These are phyloP conservation scores for Triticum aestivum DNA, from an alignment of 176 grass and related monocot species.

Conservation along the genomic window IWGSC_CS_RefSeq_v2.1 NC_057804.1:135142615-135143114, in stretches of 20 bases:
- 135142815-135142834: neutral
- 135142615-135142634: constrained; percentile 1
- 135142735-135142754: constrained; percentile 30
- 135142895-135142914: neutral
- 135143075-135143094: constrained; percentile 7
- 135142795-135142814: neutral
- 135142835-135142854: constrained; percentile 15
- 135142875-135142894: constrained; percentile 16
- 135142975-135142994: constrained; percentile 23
- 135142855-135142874: constrained; percentile 20
- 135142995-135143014: constrained; percentile 25
- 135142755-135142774: constrained; percentile 27
- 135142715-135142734: constrained; percentile 3
- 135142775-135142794: constrained; percentile 24
- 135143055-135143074: constrained; percentile 14
- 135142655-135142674: constrained; percentile 12
- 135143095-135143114: neutral
- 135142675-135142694: constrained; percentile 25
- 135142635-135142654: constrained; percentile 10
- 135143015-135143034: constrained; percentile 24
- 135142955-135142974: constrained; percentile 22
- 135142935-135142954: neutral
- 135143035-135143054: constrained; percentile 20
- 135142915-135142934: neutral
- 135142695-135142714: constrained; percentile 1